Evolutionary conservation across 331 rosid species (phyloP).

Genomic region (Ulmus americana): DNA sequence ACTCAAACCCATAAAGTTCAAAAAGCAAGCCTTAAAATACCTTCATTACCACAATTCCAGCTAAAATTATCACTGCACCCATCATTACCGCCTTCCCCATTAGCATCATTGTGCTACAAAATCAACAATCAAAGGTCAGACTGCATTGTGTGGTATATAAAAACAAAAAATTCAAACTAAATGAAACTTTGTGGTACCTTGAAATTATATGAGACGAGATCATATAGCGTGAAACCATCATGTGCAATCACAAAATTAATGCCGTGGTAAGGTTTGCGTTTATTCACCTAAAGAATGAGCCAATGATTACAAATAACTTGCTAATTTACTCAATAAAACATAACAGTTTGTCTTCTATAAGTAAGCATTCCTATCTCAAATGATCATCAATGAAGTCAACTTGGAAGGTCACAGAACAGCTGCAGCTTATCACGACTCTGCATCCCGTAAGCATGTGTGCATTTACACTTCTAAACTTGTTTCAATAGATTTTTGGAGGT

Average conservation of each 20-base stretch:
- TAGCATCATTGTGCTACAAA: constrained; percentile 87
- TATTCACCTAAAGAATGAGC: constrained; percentile 55
- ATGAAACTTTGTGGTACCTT: constrained; percentile 51
- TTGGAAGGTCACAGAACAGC: too few species aligned
- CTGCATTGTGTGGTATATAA: constrained; percentile 3
- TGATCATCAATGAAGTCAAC: too few species aligned
- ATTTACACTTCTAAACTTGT: too few species aligned
- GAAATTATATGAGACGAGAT: constrained; percentile 87
- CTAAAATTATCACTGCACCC: constrained; percentile 81
- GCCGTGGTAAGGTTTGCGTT: constrained; percentile 84
- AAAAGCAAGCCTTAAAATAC: constrained; percentile 27
- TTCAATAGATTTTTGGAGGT: too few species aligned
- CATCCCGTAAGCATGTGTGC: too few species aligned
- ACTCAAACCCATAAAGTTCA: background rate
- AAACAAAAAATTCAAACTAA: constrained; percentile 1
- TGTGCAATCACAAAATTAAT: constrained; percentile 79
- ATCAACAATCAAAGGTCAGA: constrained; percentile 31
- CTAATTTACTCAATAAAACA: too few species aligned
- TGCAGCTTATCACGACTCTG: too few species aligned
- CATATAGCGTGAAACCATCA: constrained; percentile 78
- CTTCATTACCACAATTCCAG: constrained; percentile 98
- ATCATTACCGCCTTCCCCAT: constrained; percentile 93
- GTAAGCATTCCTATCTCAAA: too few species aligned
- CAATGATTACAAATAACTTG: too few species aligned
- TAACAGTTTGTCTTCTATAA: too few species aligned